These are phyloP conservation scores for Apostasia ramifera DNA, from an alignment of 106 monocot species.

Conservation along the genomic window DNA sequence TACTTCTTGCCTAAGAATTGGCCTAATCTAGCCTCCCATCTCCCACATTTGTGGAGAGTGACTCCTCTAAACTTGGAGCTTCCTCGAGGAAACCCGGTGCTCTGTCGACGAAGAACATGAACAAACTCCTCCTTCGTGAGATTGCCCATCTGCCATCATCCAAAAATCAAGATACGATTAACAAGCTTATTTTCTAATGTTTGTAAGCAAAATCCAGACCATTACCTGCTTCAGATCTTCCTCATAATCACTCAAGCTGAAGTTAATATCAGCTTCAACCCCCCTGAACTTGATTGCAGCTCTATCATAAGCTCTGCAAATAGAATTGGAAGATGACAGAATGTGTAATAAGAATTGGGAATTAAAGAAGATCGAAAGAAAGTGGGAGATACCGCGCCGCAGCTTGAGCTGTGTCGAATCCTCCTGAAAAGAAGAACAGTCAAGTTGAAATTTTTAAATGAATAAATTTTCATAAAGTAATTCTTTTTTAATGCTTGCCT, in stretches of 20 bases:
- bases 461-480: background rate
- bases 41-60: conserved; percentile 94
- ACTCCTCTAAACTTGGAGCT: conserved; percentile 96
- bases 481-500: conserved; percentile 22
- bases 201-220: background rate
- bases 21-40: conserved; percentile 98
- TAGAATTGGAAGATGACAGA: background rate
- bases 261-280: conserved; percentile 11
- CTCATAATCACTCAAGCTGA: conserved; percentile 13
- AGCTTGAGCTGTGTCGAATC: conserved; percentile 55
- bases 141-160: conserved; percentile 24
- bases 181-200: background rate
- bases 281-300: conserved; percentile 18
- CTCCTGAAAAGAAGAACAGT: conserved; percentile 13
- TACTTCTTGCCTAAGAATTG: conserved; percentile 96
- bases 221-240: conserved; percentile 12
- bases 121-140: conserved; percentile 94
- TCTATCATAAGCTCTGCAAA: conserved; percentile 13
- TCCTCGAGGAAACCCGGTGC: conserved; percentile 87
- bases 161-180: background rate
- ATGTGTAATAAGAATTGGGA: background rate
- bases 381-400: conserved; percentile 33
- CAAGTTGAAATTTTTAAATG: background rate
- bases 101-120: conserved; percentile 85
- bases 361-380: background rate